Percentiles rank a stretch among this genome's conserved stretches.
phyloP scores from a whole-genome alignment of 106 monocot species.

The Dendrobium nobile region DNA sequence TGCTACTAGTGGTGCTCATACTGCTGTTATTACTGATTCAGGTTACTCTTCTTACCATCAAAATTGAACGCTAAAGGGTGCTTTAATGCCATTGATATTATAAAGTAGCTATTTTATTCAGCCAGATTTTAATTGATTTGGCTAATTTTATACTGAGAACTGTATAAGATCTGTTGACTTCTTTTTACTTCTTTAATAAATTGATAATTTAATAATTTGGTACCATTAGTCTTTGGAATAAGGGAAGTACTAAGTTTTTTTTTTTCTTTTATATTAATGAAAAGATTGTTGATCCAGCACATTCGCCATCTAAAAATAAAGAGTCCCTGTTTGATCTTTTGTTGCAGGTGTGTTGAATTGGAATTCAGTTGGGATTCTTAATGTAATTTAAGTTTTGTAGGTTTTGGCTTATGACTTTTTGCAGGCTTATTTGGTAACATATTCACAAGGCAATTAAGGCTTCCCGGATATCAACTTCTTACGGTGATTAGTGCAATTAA shows the following conservation, averaged over 20 bases:
- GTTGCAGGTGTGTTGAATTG: background rate
- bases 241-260: background rate
- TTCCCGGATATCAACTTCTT: background rate
- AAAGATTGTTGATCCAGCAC: background rate
- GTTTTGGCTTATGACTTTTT: background rate
- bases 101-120: background rate
- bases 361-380: background rate
- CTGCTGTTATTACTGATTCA: slow-evolving; percentile 75
- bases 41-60: slow-evolving; percentile 29
- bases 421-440: background rate
- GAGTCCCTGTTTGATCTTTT: background rate
- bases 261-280: background rate
- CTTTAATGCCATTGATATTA: background rate
- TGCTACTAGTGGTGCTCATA: slow-evolving; percentile 93
- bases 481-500: background rate
- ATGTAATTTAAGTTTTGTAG: background rate
- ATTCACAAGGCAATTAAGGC: too few relatives aligned
- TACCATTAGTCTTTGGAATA: background rate
- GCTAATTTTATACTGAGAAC: background rate
- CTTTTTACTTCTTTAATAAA: background rate
- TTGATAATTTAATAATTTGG: background rate
- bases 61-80: background rate
- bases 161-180: background rate
- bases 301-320: background rate
- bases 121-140: background rate